A percentile compares a stretch with the other conserved stretches of the same genome.
phyloP scores from a whole-genome alignment of 2,329 filamentous ascomycete genomes.

The Gnomoniopsis smithogilvyi region DNA sequence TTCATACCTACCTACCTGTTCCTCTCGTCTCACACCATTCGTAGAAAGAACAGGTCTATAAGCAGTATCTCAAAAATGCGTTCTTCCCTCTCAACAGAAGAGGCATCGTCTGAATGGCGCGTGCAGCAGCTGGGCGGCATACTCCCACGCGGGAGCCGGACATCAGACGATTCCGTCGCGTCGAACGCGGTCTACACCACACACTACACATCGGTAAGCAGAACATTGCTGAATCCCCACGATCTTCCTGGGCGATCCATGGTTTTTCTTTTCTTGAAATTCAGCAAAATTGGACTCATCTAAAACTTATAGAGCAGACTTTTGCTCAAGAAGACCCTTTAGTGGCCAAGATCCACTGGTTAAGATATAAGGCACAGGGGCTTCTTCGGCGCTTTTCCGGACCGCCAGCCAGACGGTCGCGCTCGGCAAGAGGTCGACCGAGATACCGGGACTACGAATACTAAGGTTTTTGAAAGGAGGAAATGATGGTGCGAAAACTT shows the following conservation, averaged over 20 bases:
- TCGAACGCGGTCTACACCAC: constrained; percentile 12
- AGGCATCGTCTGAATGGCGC: background rate
- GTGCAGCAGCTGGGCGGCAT: background rate
- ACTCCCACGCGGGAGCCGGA: background rate
- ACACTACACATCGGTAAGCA: constrained; percentile 15
- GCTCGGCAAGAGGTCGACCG: constrained; percentile 6
- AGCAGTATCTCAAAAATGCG: too few relatives aligned
- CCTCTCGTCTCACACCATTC: too few relatives aligned
- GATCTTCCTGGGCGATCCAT: background rate
- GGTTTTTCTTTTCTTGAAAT: background rate
- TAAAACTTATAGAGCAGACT: background rate
- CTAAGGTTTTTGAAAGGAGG: background rate
- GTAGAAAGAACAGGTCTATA: too few relatives aligned
- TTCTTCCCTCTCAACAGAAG: background rate
- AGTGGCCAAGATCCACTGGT: constrained; percentile 10
- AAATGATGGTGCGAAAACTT: background rate
- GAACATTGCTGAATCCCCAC: background rate
- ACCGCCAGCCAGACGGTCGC: background rate
- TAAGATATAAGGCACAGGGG: constrained; percentile 9
- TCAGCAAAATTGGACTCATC: background rate
- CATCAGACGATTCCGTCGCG: background rate
- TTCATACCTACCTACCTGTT: too few relatives aligned
- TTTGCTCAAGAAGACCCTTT: constrained; percentile 6
- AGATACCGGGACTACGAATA: constrained; percentile 12
- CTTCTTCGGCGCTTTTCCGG: constrained; percentile 7